These are phyloP conservation scores for Butyriboletus pseudospeciosus DNA, from an alignment of 1,284 basidiomycete species.

Conservation along the genomic window DNA sequence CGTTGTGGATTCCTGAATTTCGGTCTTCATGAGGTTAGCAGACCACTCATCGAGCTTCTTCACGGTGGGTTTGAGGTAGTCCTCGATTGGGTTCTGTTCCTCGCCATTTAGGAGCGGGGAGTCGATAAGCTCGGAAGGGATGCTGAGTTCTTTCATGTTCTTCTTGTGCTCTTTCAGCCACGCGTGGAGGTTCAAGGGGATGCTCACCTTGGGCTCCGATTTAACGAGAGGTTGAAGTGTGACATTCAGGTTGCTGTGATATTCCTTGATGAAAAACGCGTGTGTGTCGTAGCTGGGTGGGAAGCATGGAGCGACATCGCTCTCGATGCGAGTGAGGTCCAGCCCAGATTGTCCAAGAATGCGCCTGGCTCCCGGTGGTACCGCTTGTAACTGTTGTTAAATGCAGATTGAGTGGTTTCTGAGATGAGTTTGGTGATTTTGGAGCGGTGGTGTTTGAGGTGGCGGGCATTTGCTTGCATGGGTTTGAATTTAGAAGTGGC, in stretches of 20 bases:
- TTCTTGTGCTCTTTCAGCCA: conserved; percentile 96
- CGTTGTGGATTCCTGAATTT: conserved; percentile 79
- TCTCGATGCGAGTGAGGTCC: conserved; percentile 90
- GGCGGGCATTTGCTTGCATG: conserved; percentile 87
- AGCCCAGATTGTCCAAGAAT: conserved; percentile 79
- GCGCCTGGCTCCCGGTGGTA: conserved; percentile 61
- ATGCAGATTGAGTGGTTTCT: conserved; percentile 71
- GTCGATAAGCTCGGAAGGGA: conserved; percentile 77
- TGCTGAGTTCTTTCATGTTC: conserved; percentile 90
- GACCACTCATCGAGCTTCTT: conserved; percentile 98
- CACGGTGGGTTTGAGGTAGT: conserved; percentile 91
- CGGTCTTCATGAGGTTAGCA: conserved; percentile 88
- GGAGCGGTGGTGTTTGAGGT: conserved; percentile 94
- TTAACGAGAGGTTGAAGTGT: conserved; percentile 71
- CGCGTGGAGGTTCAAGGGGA: conserved; percentile 80
- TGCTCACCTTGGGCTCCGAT: conserved; percentile 80
- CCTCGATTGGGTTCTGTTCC: conserved; percentile 90
- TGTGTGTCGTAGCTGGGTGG: conserved; percentile 90
- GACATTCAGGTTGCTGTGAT: conserved; percentile 85
- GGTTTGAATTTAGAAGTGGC: conserved; percentile 88
- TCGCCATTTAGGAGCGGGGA: conserved; percentile 91
- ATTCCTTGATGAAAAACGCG: conserved; percentile 80
- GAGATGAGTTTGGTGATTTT: conserved; percentile 83
- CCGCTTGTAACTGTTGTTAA: conserved; percentile 65
- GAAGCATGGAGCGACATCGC: conserved; percentile 85